Evolutionary conservation across 257 asterid species (phyloP), one percentile per base, ranked within the genome.

Genomic region (Solanum arcanum): DNA sequence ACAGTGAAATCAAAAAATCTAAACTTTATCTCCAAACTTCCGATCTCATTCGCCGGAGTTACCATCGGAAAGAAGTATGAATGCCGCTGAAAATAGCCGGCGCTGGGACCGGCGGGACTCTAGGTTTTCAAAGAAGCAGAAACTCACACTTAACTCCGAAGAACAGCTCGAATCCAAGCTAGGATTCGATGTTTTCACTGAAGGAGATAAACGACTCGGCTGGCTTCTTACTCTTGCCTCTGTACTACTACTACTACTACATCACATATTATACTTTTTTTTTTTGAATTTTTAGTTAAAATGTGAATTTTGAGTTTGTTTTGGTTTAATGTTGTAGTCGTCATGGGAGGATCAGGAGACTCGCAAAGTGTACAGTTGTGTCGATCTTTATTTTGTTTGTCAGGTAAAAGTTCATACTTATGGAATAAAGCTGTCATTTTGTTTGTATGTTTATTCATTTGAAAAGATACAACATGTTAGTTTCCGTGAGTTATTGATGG

Each of bases 341-440:
- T 97, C 98, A 46, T 96, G 93, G 98, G 99, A 97, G 94, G 98
- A 97, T 89, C 94, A 91, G 86, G 98, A 94, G 75, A 95, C 99
- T 31, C 98, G 82, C 86, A 96, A 90, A 90, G 96, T 86, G 88
- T 95, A 96, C 90, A 94, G 99, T 82, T 97, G 98, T 72, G 94
- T 96, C 16, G 99, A 97, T 91, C 94, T 96, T 83, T 97, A 97
- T 90, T 97, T 97, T 83, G 99, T 97, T 52, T 96, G 98, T 91
- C 99, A 97, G 98, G 99, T 97, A 89, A 60, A 42, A 27, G 27
- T 13, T 14, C 29, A 44, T 39, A 20, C 27, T 0, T 2, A 20
- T 73, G 80, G 47, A 35, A 35, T 73, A 73, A 2, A 25, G 23
- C 39, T 77, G 13, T 77, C 60, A 44, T n/a, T 77, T 59, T 16